Conservation (phyloP, 306 rosid species). For the Vicia faba region DNA sequence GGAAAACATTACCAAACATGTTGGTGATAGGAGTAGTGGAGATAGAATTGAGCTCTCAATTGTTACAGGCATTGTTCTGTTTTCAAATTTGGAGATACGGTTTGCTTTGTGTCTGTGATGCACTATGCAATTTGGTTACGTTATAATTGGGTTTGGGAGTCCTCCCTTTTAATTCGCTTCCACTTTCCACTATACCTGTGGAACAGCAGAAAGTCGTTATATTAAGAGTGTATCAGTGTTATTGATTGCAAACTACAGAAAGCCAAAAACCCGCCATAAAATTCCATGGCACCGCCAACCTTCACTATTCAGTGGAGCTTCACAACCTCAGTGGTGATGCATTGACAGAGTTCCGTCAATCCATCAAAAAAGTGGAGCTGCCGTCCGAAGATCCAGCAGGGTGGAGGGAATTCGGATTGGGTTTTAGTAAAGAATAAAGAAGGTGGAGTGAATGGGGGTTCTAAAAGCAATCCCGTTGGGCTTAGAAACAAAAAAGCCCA, state of each 20-base stretch:
- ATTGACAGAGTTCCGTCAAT: too few species aligned
- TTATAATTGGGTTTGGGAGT: neutral
- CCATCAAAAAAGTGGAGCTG: too few species aligned
- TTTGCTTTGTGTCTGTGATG: neutral
- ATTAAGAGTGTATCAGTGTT: neutral
- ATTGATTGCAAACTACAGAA: neutral
- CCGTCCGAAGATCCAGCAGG: too few species aligned
- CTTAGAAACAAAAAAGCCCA: too few species aligned
- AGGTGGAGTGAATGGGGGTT: too few species aligned
- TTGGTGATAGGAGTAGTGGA: neutral
- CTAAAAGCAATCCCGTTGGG: too few species aligned
- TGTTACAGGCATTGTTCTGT: conserved; percentile 10
- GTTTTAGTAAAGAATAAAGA: too few species aligned
- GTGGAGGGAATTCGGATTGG: too few species aligned
- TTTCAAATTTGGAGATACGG: conserved; percentile 2
- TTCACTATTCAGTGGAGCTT: too few species aligned
- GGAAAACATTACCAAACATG: conserved; percentile 28
- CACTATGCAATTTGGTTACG: neutral
- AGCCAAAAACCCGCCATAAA: too few species aligned
- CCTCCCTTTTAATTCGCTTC: neutral
- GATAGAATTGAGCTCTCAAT: conserved; percentile 1
- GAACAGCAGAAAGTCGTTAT: neutral
- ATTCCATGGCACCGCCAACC: too few species aligned
- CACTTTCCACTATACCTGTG: neutral
- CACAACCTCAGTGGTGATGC: too few species aligned